Evolutionary conservation across 2,329 filamentous ascomycete species (phyloP).

Genomic region (Leptographium procerum): DNA sequence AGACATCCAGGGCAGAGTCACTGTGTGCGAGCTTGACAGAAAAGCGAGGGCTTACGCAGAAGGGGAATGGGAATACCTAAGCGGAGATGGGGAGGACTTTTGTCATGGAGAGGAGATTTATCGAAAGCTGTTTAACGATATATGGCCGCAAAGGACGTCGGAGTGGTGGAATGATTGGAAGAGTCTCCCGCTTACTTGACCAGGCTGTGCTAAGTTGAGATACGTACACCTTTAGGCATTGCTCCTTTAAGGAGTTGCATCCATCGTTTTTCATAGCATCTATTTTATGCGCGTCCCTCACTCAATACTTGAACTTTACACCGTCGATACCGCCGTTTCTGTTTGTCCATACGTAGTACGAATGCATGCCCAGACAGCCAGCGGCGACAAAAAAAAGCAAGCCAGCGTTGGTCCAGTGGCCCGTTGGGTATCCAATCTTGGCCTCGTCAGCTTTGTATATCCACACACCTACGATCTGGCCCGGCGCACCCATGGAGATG

Average conservation of each 20-base stretch:
- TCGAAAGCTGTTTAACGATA: too few relatives aligned
- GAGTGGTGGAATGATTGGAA: too few relatives aligned
- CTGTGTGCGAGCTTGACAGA: too few relatives aligned
- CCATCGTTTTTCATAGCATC: too few relatives aligned
- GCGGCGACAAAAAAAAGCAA: slow-evolving; percentile 36
- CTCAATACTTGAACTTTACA: neutral
- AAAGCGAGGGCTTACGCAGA: too few relatives aligned
- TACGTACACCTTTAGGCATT: too few relatives aligned
- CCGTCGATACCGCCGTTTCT: neutral
- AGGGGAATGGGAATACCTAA: too few relatives aligned
- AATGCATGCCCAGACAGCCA: slow-evolving; percentile 29
- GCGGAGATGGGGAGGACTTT: too few relatives aligned
- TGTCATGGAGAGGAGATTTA: too few relatives aligned
- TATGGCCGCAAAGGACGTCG: too few relatives aligned
- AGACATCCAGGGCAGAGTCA: too few relatives aligned
- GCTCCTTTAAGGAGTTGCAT: too few relatives aligned
- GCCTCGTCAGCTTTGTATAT: slow-evolving; percentile 45
- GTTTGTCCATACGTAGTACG: slow-evolving; percentile 29
- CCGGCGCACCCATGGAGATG: slow-evolving; percentile 42
- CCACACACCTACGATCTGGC: slow-evolving; percentile 48
- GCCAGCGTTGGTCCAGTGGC: slow-evolving; percentile 43
- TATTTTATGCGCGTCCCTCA: neutral
- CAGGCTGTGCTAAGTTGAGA: neutral
- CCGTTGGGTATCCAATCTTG: slow-evolving; percentile 41
- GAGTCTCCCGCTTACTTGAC: neutral